Evolutionary conservation across 306 rosid species (phyloP).

Genomic region (Acacia confusa): DNA sequence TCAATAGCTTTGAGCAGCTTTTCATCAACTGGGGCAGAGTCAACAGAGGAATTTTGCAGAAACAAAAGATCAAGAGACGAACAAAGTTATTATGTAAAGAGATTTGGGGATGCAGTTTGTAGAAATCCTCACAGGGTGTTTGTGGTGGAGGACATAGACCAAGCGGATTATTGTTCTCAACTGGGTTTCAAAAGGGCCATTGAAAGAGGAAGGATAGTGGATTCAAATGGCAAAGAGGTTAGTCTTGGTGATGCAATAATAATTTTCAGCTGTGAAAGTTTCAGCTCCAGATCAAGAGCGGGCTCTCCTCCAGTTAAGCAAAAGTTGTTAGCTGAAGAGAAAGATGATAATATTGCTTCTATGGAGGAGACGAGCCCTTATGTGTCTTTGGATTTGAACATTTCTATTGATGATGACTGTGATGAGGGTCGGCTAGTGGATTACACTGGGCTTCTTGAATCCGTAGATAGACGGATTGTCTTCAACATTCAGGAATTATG

Average conservation of each 20-base stretch:
- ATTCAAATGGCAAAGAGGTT: constrained; percentile 66
- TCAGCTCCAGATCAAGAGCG: constrained; percentile 81
- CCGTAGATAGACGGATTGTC: constrained; percentile 73
- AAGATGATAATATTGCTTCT: constrained; percentile 5
- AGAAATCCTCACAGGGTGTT: constrained; percentile 83
- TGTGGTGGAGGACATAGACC: constrained; percentile 79
- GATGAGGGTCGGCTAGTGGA: constrained; percentile 50
- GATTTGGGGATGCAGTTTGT: constrained; percentile 62
- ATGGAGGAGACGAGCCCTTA: constrained; percentile 54
- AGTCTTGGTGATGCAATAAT: constrained; percentile 70
- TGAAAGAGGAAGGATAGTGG: constrained; percentile 61
- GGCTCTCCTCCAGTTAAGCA: constrained; percentile 68
- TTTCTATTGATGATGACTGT: constrained; percentile 63
- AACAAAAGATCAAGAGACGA: constrained; percentile 83
- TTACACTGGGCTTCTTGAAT: constrained; percentile 79
- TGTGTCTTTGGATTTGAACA: constrained; percentile 83
- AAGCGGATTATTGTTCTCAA: constrained; percentile 79
- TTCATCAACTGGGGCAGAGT: constrained; percentile 76
- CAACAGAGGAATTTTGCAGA: constrained; percentile 54
- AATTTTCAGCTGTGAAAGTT: constrained; percentile 75
- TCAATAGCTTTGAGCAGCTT: constrained; percentile 76
- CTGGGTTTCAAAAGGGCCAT: constrained; percentile 86
- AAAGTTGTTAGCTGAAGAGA: constrained; percentile 27
- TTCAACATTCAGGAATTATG: constrained; percentile 72
- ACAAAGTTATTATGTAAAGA: constrained; percentile 64